Conservation (phyloP, 805 yeast species). For the Phaffomyces antillensis region DNA sequence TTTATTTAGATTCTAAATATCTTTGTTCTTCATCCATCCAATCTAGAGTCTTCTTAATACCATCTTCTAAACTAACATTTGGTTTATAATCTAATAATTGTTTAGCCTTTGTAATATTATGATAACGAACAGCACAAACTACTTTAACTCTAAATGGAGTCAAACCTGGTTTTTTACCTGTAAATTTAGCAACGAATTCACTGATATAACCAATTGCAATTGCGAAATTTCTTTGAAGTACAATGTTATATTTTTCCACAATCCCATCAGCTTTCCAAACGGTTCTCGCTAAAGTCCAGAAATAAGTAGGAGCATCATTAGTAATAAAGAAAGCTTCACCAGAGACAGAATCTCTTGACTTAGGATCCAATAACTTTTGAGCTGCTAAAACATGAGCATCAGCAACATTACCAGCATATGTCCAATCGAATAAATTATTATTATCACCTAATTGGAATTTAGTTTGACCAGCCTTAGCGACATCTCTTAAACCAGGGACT, state of each 20-base stretch:
- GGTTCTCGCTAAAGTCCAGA: conserved; percentile 94
- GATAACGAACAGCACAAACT: conserved; percentile 90
- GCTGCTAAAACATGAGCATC: conserved; percentile 95
- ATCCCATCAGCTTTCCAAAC: conserved; percentile 97
- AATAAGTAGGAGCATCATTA: conserved; percentile 90
- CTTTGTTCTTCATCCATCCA: conserved; percentile 74
- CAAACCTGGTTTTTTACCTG: conserved; percentile 85
- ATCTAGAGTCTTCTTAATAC: conserved; percentile 69
- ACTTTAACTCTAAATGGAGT: conserved; percentile 92
- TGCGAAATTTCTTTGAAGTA: conserved; percentile 68
- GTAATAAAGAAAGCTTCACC: conserved; percentile 91
- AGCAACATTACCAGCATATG: conserved; percentile 97
- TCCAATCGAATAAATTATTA: conserved; percentile 90
- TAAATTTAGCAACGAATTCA: conserved; percentile 60
- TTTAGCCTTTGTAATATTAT: conserved; percentile 86
- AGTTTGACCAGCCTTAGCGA: conserved; percentile 78
- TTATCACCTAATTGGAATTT: conserved; percentile 94
- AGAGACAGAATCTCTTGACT: conserved; percentile 41
- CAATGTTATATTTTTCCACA: conserved; percentile 61
- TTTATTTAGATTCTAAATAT: conserved; percentile 2
- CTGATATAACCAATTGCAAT: conserved; percentile 74
- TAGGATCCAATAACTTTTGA: conserved; percentile 50
- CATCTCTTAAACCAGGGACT: conserved; percentile 85
- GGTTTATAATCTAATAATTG: conserved; percentile 72
- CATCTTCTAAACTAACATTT: conserved; percentile 66